Conservation (phyloP, 2,329 filamentous ascomycete species). For the Reticulascus tulasneorum region DNA sequence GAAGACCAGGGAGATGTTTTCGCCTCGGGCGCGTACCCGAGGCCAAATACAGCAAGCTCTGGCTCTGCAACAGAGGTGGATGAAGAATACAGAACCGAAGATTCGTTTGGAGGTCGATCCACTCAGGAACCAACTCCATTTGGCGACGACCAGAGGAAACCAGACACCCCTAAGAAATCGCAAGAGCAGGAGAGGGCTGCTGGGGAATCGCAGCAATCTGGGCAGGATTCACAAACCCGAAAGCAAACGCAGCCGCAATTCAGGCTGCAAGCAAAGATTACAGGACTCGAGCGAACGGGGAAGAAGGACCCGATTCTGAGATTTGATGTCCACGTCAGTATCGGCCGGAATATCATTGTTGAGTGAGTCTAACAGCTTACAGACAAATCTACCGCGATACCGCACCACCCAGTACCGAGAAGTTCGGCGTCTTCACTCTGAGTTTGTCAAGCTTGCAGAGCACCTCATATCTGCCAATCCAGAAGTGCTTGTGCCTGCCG, state of each 20-base stretch:
- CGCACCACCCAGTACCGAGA: constrained; percentile 97
- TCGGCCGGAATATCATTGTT: background rate
- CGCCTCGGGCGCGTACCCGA: constrained; percentile 34
- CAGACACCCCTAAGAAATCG: constrained; percentile 18
- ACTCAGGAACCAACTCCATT: constrained; percentile 7
- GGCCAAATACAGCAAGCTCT: constrained; percentile 44
- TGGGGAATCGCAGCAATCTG: constrained; percentile 11
- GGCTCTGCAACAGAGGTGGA: constrained; percentile 39
- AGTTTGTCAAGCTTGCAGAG: constrained; percentile 93
- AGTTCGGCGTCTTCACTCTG: constrained; percentile 89
- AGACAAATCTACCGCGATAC: constrained; percentile 99
- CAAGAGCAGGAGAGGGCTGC: constrained; percentile 19
- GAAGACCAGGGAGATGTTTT: constrained; percentile 32
- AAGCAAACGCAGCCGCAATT: constrained; percentile 62
- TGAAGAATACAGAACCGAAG: constrained; percentile 26
- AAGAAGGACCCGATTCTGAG: constrained; percentile 93
- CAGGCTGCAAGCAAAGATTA: constrained; percentile 92
- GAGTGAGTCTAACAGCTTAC: constrained; percentile 2
- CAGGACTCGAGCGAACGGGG: constrained; percentile 83
- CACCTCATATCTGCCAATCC: constrained; percentile 97
- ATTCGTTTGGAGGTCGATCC: constrained; percentile 12
- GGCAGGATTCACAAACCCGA: constrained; percentile 49
- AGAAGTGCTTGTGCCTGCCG: constrained; percentile 88
- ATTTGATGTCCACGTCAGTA: constrained; percentile 90
- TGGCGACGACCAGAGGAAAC: constrained; percentile 14